Base-by-base conservation (phyloP, 257 asterid species). In the Sherardia arvensis region DNA sequence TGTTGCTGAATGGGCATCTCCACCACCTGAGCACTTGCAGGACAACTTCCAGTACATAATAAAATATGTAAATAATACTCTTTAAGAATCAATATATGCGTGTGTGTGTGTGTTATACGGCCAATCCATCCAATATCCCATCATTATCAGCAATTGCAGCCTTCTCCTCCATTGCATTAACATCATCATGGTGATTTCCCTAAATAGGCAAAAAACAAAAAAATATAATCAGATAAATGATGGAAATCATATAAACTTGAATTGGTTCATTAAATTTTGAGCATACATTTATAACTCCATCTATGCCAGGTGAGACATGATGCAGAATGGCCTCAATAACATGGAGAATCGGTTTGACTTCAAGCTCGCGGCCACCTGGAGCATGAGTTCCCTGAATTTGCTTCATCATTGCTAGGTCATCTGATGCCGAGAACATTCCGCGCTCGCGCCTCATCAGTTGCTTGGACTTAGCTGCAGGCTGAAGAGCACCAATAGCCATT, bases 381-480 rank as follows among this genome's bases (percentile, higher is more conserved):
- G 74, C 66, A 73, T 90, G 97, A 61, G 91, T 87, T 5, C 76
- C 87, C 60, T 69, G 80, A 70, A 90, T 81, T 66, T 87, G 86
- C 66, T 77, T 81, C 61, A 68, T 66, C 72, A 85, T 79, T 4
- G 80, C 80, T 62, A 26, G 56, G 47, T 85, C 95, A 43, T 82
- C 88, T 0, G 89, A 82, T 33, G 65, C 20, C 0, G 78, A 59
- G 71, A 66, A 73, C 74, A 73, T 59, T 30, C 80, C 78, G 7
- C 79, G 79, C 17, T 74, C 74, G 7, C 73, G 83, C 62, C 34
- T 78, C 7, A 66, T 32, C 67, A 66, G 43, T 51, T 72, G 75
- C 65, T 53, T 78, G 53, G 58, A 61, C 64, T 36, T 74, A 11
- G 79, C n/a, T n/a, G n/a, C 60, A 38, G 78, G 74, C 54, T 53